A percentile compares a stretch with the other conserved stretches of the same genome.
These are phyloP conservation scores for Linum usitatissimum DNA, from an alignment of 345 rosid species.

Conservation along the genomic window DNA sequence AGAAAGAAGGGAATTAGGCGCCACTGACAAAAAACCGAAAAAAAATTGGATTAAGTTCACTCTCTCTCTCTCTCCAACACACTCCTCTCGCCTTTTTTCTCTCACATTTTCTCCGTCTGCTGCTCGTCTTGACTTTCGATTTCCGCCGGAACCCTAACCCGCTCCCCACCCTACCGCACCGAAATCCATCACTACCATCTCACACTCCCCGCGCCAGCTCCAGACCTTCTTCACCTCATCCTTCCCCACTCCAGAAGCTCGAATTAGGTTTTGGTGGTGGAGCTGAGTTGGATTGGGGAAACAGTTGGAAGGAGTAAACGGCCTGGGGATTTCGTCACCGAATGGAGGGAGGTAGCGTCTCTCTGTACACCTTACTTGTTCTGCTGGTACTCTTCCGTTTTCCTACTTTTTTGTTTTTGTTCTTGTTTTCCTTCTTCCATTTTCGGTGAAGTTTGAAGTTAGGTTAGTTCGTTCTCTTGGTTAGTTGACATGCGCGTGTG, in stretches of 20 bases:
- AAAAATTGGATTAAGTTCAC: no score
- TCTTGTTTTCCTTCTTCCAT: background rate
- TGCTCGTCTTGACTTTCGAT: slow-evolving; percentile 10
- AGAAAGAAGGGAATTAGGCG: no score
- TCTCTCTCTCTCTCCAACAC: background rate
- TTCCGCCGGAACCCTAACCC: slow-evolving; percentile 72
- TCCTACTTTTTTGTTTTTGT: slow-evolving; percentile 24
- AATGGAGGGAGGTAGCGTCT: slow-evolving; percentile 99
- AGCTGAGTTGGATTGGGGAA: slow-evolving; percentile 28
- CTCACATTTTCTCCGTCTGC: background rate
- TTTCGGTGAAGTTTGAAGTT: background rate
- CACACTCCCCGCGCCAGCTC: slow-evolving; percentile 3
- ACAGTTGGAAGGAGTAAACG: slow-evolving; percentile 43
- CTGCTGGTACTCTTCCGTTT: slow-evolving; percentile 66
- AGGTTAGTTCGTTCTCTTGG: background rate
- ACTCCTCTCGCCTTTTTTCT: background rate
- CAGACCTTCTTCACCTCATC: background rate
- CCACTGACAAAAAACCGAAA: no score
- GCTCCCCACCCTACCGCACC: slow-evolving; percentile 25
- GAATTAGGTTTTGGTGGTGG: background rate
- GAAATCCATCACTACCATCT: slow-evolving; percentile 35
- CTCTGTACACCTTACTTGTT: slow-evolving; percentile 53
- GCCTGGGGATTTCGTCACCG: slow-evolving; percentile 55
- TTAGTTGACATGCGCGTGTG: background rate
- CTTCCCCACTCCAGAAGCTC: background rate